Base-by-base conservation (phyloP, 2,329 filamentous ascomycete species). In the Diaporthe capsici region DNA sequence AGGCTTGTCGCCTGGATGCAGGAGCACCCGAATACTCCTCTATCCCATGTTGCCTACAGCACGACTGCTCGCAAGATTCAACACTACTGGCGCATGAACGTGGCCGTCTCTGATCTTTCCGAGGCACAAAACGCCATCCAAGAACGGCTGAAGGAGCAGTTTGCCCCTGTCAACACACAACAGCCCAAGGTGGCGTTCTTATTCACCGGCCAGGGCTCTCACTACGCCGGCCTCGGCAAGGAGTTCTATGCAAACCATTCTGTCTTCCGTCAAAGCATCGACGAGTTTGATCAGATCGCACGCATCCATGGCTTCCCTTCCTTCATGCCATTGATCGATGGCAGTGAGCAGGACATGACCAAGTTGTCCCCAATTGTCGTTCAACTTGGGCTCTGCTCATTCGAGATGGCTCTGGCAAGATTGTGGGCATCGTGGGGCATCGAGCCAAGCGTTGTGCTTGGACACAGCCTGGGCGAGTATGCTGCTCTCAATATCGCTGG, bases 401-500 rank as follows among this genome's bases (percentile, higher is more conserved):
- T 90, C 61, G 87, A 92, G 82, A 91, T 91, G 84, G 90, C 90
- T 8, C 83, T 92, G 15, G 87, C 87, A 5, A 86, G 85, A 55
- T 83, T 91, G 1, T 92, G 90, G 90, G 81, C 78, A n/a, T 88
- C 87, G 1, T 90, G 89, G 87, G 90, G 89, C 51, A 84, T 92
- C 73, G 84, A 82, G 58, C 90, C 90, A 3, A 76, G 74, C 51
- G 76, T 72, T 5, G 88, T 90, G 3, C 81, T 90, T n/a, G 89
- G 89, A 13, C 89, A 90, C 81, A 93, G 91, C 77, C 84, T 94
- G 39, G 92, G 92, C 61, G 92, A 94, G 81, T 94, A 94, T 78
- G 92, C 92, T 55, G 92, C 92, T 71, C 89, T 95, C 15, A 89
- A 94, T 79, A 88, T 92, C 55, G 92, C 93, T 72, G 93, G 93